Base-by-base conservation (phyloP, 2,329 filamentous ascomycete genomes). In the Coniochaeta ligniaria region DNA sequence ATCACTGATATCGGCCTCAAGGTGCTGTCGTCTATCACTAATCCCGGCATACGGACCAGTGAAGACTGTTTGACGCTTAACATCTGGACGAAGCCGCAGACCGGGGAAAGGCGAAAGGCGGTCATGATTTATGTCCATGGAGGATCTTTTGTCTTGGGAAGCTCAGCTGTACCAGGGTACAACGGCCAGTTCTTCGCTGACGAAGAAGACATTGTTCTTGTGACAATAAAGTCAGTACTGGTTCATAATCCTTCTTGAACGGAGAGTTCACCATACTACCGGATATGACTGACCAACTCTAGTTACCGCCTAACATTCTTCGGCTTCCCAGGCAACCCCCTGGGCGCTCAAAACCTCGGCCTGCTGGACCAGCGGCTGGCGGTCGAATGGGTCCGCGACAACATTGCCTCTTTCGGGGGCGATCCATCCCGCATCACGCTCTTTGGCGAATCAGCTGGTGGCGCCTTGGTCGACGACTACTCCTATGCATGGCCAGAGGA, bases 311-410 rank as follows among this genome's bases (percentile, higher is more conserved):
- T 76, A 47, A 75, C 74, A 60, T 71, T 78, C 61, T 76, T 78
- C 47, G 75, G 76, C 33, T 78, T 78, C 60, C 76, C 75, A 0
- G 72, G 72, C 3, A 68, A 67, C 0, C 66, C 71, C 14, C 64
- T 58, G 1, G 60, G 60, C 24, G 41, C 60, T 0, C 70, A 74
- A 38, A 83, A 83, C 60, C 65, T 79, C 2, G 80, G 78, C 1
- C 66, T 83, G 3, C 71, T 75, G 1, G 81, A 85, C 64, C 81
- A 83, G 63, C 75, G 79, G 2, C 63, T 73, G 0, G 79, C 78
- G 0, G 68, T 83, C 0, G 76, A 82, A 68, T 83, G 80, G 80
- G 67, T 80, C 0, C 73, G 70, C 6, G 70, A 76, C 59, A 81
- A 83, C 63, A 75, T 79, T 28, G 72, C 66, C 7, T 66, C 66